Conservation (phyloP, 1,284 basidiomycete species). For the Exobasidium rhododendri region DNA sequence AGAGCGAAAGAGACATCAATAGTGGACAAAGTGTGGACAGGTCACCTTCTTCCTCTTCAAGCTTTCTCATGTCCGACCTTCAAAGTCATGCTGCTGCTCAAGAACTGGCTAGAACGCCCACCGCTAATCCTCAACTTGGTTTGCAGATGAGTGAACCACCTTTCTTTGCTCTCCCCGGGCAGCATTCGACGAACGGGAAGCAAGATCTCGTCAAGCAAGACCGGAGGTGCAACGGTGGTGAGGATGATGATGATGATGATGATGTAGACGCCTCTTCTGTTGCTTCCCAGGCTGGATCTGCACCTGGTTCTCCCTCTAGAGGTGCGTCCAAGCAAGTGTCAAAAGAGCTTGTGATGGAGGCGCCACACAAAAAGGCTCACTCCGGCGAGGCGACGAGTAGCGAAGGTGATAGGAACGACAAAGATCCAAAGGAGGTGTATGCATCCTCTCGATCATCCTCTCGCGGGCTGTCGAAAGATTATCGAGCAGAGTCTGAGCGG, state of each 20-base stretch:
- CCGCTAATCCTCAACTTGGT: constrained; percentile 27
- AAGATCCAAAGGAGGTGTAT: background rate
- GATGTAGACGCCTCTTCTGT: constrained; percentile 42
- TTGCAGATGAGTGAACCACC: constrained; percentile 29
- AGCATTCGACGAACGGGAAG: background rate
- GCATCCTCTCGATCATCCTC: background rate
- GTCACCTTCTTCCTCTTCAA: background rate
- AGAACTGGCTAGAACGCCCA: constrained; percentile 27
- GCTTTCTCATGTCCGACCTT: background rate
- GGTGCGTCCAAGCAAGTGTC: background rate
- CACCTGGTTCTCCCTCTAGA: constrained; percentile 35
- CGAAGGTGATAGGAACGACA: constrained; percentile 1
- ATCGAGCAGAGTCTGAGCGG: background rate
- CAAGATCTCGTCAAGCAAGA: constrained; percentile 13
- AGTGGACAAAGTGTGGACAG: background rate
- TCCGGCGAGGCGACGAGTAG: background rate
- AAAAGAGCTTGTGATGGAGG: background rate
- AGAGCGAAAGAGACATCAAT: background rate
- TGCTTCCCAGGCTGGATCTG: constrained; percentile 50
- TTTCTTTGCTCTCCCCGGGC: constrained; percentile 26
- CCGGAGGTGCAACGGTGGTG: constrained; percentile 14
- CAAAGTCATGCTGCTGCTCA: constrained; percentile 2
- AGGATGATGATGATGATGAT: constrained; percentile 27
- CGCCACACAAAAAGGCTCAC: too few relatives aligned
- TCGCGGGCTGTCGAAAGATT: background rate